These are phyloP conservation scores for Uromyces viciae-fabae DNA, from an alignment of 1,284 basidiomycete genomes.

Conservation along the genomic window DNA sequence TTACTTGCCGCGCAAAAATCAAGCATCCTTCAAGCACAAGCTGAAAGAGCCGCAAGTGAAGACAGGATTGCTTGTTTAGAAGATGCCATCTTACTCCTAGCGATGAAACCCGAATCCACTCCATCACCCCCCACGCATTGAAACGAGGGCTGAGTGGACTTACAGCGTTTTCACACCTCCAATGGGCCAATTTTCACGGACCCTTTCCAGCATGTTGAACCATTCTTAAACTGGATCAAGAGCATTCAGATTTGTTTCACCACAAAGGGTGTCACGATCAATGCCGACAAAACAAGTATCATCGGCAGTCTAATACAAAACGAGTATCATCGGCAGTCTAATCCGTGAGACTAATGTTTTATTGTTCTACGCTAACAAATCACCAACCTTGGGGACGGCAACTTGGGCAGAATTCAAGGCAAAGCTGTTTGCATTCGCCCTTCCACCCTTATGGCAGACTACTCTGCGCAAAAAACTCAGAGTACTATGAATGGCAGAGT, in stretches of 20 bases:
- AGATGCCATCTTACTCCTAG: background rate
- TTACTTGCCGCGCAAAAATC: background rate
- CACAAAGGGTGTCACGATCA: background rate
- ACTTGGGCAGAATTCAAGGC: slow-evolving; percentile 2
- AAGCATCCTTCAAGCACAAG: background rate
- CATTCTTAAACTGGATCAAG: slow-evolving; percentile 6
- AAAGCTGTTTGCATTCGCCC: background rate
- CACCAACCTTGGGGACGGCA: background rate
- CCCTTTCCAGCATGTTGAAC: background rate
- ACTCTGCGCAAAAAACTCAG: background rate
- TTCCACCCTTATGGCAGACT: slow-evolving; percentile 3
- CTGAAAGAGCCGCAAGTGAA: background rate
- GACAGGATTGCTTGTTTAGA: background rate
- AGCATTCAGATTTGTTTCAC: slow-evolving; percentile 3
- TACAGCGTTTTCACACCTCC: background rate
- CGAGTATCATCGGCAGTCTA: too few relatives aligned
- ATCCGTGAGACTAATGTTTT: slow-evolving; percentile 1
- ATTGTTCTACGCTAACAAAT: background rate
- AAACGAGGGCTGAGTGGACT: background rate
- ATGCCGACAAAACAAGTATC: background rate
- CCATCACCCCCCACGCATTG: background rate
- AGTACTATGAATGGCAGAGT: background rate
- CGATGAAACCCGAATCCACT: background rate
- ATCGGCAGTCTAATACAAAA: too few relatives aligned
- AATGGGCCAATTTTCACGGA: background rate